Base-by-base conservation (phyloP, 2,329 filamentous ascomycete species). In the Xylaria polymorpha region DNA sequence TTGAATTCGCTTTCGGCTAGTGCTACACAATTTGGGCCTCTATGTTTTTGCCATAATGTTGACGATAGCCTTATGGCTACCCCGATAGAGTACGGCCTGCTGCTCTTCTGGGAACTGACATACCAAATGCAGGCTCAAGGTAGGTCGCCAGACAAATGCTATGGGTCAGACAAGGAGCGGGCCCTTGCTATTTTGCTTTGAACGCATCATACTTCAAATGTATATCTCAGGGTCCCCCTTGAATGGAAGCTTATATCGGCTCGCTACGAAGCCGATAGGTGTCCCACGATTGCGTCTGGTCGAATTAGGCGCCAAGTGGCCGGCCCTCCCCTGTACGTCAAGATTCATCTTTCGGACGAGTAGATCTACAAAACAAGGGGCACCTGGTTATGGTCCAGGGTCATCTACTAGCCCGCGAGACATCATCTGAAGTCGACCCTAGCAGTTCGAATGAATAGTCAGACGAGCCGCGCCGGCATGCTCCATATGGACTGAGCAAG, bases 281-380 rank as follows among this genome's bases (percentile, higher is more conserved):
- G 35, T 32, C 55, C 50, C 44, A 58, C 41, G 57, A 55, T 53
- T 37, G 18, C 55, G 58, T 41, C 25, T 56, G 25, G 25, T 29
- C 39, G 39, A 60, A 60, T 46, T 50, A 66, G 50, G 55, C 69
- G 63, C 67, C 41, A 51, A 8, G 46, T 43, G 32, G 18, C 63
- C 58, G 46, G 41, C n/a, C 39, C 43, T 35, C 57, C 29, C 69
- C 66, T 66, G 50, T 61, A 44, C 68, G 41, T 59, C 41, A 32
- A 68, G 37, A 50, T 68, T 57, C 66, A 72, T 74, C 68, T 73
- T 56, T 72, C 53, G 71, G 72, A 73, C 71, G 71, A 75, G 70
- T 58, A 73, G 74, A 76, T 76, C 74, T 72, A 70, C 72, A 59
- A 70, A 73, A 71, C 67, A 70, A 71, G 71, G 65, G 66, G 64